These are phyloP conservation scores for Mucor velutinosus DNA, from an alignment of 371 early-diverging fungal genomes.

Conservation along the genomic window DNA sequence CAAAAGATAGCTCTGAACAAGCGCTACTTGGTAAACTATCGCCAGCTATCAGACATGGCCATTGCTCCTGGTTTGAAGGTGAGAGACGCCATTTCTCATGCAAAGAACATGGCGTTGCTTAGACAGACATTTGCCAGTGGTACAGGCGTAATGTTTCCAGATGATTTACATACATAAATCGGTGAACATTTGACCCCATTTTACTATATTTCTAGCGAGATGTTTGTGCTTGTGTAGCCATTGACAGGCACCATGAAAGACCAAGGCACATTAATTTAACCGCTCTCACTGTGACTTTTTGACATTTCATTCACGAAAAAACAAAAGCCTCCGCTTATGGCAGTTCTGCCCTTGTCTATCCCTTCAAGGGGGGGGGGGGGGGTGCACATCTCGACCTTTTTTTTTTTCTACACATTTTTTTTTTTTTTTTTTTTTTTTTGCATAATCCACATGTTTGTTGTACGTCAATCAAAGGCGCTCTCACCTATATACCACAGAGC, in stretches of 20 bases:
- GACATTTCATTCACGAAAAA: not conserved
- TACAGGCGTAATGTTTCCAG: not conserved
- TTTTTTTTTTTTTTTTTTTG: constrained; percentile 1
- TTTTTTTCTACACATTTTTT: not conserved
- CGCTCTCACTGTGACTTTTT: not conserved
- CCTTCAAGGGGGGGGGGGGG: not conserved
- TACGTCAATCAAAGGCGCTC: not conserved
- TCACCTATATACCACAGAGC: not conserved
- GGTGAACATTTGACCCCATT: not conserved
- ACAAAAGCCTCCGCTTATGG: not conserved
- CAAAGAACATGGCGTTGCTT: not conserved
- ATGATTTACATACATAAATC: not conserved
- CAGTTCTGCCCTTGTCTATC: constrained; percentile 10
- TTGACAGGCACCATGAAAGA: not conserved
- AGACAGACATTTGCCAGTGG: not conserved
- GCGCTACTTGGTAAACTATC: not conserved
- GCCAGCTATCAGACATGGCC: not conserved
- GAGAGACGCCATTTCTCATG: not conserved
- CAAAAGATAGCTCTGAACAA: not conserved
- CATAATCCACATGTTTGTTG: not conserved
- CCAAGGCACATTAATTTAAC: not conserved
- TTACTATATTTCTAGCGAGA: not conserved
- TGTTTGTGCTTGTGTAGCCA: not conserved
- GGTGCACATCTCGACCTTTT: not conserved
- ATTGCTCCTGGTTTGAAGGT: not conserved